Evolutionary conservation across 2,329 filamentous ascomycete genomes (phyloP).

Genomic region (Dactylellina parvicollis): DNA sequence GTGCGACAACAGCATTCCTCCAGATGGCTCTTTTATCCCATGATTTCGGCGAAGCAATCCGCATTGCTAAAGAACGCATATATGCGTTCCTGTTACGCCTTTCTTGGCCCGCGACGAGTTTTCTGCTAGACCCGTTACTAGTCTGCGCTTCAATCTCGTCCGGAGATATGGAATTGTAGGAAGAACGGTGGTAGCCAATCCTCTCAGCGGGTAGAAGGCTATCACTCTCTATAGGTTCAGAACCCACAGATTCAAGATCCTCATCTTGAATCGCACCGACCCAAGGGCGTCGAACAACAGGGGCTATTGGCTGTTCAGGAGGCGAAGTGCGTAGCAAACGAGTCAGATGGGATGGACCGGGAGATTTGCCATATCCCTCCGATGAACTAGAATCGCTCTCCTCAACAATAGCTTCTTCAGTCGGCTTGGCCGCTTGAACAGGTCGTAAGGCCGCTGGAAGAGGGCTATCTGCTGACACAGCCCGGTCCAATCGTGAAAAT

Average conservation of each 20-base stretch:
- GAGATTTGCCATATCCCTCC: constrained; percentile 32
- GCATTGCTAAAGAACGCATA: constrained; percentile 30
- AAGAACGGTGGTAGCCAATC: background rate
- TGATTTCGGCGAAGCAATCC: constrained; percentile 58
- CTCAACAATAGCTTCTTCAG: constrained; percentile 36
- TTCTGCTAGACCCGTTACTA: constrained; percentile 54
- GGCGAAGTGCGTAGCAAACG: constrained; percentile 38
- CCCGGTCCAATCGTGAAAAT: constrained; percentile 15
- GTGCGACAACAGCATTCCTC: constrained; percentile 72
- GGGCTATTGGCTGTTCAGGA: constrained; percentile 18
- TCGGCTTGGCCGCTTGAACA: constrained; percentile 15
- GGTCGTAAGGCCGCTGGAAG: constrained; percentile 30
- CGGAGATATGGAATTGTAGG: constrained; percentile 50
- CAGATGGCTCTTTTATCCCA: constrained; percentile 77
- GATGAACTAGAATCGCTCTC: constrained; percentile 14
- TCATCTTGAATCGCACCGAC: background rate
- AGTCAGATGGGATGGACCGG: constrained; percentile 46
- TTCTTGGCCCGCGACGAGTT: constrained; percentile 50
- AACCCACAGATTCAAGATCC: background rate
- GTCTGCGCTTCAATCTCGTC: constrained; percentile 58
- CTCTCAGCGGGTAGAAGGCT: constrained; percentile 11
- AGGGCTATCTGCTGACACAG: constrained; percentile 26
- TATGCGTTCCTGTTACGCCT: constrained; percentile 69
- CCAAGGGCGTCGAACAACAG: background rate
- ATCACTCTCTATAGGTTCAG: constrained; percentile 20